phyloP scores from a whole-genome alignment of 2,329 filamentous ascomycete species.

The Phoma sp. region DNA sequence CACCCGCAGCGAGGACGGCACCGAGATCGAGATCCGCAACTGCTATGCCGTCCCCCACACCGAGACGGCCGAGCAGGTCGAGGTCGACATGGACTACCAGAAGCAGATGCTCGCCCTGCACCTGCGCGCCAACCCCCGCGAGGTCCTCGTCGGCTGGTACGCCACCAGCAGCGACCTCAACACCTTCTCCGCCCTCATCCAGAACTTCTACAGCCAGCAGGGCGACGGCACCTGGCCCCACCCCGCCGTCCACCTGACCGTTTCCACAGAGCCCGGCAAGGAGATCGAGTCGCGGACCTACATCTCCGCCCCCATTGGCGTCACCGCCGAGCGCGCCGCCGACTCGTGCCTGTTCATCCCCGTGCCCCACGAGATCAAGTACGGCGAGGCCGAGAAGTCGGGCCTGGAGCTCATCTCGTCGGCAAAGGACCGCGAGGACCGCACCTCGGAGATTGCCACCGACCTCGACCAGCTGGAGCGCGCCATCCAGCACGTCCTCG shows the following conservation, averaged over 20 bases:
- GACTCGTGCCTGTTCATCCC: conserved; percentile 98
- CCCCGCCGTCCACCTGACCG: conserved; percentile 96
- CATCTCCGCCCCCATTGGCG: conserved; percentile 93
- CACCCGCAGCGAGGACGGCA: conserved; percentile 92
- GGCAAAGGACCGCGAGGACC: conserved; percentile 79
- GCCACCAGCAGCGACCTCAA: conserved; percentile 96
- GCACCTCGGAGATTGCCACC: conserved; percentile 76
- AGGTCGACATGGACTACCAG: conserved; percentile 99
- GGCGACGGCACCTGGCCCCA: conserved; percentile 97
- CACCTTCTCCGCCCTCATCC: conserved; percentile 97
- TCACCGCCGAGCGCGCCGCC: conserved; percentile 91
- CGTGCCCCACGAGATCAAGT: conserved; percentile 92
- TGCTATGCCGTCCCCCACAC: conserved; percentile 99
- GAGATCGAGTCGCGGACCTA: conserved; percentile 92
- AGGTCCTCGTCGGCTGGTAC: conserved; percentile 97
- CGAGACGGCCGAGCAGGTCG: conserved; percentile 97
- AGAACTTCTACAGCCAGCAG: conserved; percentile 98
- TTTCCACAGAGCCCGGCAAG: conserved; percentile 86
- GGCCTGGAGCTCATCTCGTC: conserved; percentile 83
- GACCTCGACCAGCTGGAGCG: conserved; percentile 90
- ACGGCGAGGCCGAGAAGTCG: conserved; percentile 79
- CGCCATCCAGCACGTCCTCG: conserved; percentile 85
- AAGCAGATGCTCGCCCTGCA: conserved; percentile 98
- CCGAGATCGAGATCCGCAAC: conserved; percentile 93
- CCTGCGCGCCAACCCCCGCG: conserved; percentile 90